A percentile compares a stretch with the other conserved stretches of the same genome.
Evolutionary conservation across 768 basidiomycete genomes (phyloP).

Genomic region (Termitomyces sp.): DNA sequence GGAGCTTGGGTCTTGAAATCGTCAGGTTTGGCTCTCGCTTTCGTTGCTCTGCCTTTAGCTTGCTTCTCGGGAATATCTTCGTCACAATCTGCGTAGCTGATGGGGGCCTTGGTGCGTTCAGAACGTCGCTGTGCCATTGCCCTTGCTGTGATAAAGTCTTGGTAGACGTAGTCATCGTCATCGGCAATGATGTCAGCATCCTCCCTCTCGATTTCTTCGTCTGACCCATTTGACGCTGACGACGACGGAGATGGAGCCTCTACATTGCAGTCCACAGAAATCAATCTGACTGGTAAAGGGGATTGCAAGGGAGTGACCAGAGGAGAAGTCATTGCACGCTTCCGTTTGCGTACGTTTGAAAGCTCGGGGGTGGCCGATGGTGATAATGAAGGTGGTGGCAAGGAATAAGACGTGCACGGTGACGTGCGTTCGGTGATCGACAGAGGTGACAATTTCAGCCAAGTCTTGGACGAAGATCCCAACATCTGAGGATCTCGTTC

Average conservation of each 20-base stretch:
- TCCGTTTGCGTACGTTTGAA: background rate
- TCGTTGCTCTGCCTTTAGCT: background rate
- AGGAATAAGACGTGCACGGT: background rate
- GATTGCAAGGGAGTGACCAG: background rate
- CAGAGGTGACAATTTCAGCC: slow-evolving; percentile 4
- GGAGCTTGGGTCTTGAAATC: background rate
- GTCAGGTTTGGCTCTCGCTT: background rate
- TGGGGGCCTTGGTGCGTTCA: background rate
- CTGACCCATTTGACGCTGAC: background rate
- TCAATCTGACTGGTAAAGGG: background rate
- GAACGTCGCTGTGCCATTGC: slow-evolving; percentile 4
- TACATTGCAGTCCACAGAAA: background rate
- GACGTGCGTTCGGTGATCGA: background rate
- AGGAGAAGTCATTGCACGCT: background rate
- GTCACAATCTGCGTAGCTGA: slow-evolving; percentile 8
- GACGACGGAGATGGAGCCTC: background rate
- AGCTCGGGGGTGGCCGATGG: background rate
- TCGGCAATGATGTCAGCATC: background rate
- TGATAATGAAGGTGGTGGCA: background rate
- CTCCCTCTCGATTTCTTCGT: background rate
- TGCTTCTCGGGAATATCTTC: background rate
- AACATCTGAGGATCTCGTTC: background rate
- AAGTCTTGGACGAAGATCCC: background rate
- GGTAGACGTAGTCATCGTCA: background rate
- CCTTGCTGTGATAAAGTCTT: background rate